These are phyloP conservation scores for Quercus robur DNA, from an alignment of 306 rosid genomes.

Conservation along the genomic window DNA sequence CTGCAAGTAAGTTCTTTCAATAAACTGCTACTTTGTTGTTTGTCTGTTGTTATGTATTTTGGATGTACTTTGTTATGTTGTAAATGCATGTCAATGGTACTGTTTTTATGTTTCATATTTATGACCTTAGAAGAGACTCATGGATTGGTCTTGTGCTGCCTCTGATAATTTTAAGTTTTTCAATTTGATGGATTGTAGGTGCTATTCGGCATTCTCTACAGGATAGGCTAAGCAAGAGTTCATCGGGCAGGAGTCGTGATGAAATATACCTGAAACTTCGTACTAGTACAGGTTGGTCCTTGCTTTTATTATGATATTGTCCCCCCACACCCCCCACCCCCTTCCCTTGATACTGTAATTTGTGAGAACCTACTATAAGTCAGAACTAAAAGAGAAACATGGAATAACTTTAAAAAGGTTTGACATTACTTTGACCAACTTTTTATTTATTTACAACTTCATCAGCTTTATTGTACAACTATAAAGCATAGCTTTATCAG, in stretches of 20 bases:
- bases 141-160: background rate
- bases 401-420: no score
- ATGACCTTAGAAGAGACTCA: no score
- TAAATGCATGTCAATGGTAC: no score
- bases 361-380: no score
- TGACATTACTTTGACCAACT: no score
- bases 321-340: background rate
- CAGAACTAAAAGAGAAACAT: no score
- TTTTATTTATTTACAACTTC: no score
- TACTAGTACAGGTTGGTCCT: conserved; percentile 82
- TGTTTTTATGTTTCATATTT: no score
- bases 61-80: background rate
- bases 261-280: conserved; percentile 83
- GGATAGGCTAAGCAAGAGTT: conserved; percentile 80
- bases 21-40: background rate
- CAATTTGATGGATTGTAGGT: conserved; percentile 42
- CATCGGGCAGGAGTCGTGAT: conserved; percentile 75
- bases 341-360: background rate
- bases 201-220: conserved; percentile 93
- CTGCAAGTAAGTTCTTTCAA: conserved; percentile 64
- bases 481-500: no score
- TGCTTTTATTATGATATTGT: background rate
- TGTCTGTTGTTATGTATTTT: background rate
- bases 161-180: background rate
- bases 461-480: no score